Evolutionary conservation across 1,284 basidiomycete genomes (phyloP), one percentile per base, ranked within the genome.

Genomic region (Entoloma clypeatum): DNA sequence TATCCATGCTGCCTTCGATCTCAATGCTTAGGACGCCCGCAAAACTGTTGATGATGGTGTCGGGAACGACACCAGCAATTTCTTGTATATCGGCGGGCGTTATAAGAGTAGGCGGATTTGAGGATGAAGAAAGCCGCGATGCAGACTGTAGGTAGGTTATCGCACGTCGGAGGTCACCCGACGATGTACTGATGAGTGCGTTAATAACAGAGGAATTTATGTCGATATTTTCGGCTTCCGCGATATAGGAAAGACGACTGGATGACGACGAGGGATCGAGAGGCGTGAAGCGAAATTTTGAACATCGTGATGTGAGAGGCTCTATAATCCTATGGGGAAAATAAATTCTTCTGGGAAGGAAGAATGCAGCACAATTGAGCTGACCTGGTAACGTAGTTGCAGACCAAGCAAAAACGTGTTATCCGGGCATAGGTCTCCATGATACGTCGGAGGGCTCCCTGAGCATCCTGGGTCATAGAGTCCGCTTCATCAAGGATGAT

Each of bases 381-480:
- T 47, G 36, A 93, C 92, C 95, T 77, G 2, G 96, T 99, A 19
- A 99, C 96, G 63, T 99, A 99, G 71, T 99, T 99, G 73, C 96
- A 99, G 4, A 99, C 92, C 14, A 99, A 74, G 67, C 96, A 99
- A 69, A 99, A 99, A 4, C 96, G 78, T 24, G 96, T 99, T 60
- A 98, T 99, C 36, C 86, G 79, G 5, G 92, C 92, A 59, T 99
- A 94, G 25, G 85, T 94, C 67, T 99, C 96, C 96, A 99, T 99
- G 59, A 99, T 99, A 16, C 96, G 79, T 36, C 95, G 77, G 30
- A 99, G 69, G 0, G 95, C 95, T 34, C 86, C 92, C 65, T 99
- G 95, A 2, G 95, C 95, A 60, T 99, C 95, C 65, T 99, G 96
- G 5, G 95, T 99, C 95, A 99, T 99, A 9, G 92, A 95, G 61